Conservation (phyloP, 176 grass and related monocot species). For the Elaeis guineensis region DNA sequence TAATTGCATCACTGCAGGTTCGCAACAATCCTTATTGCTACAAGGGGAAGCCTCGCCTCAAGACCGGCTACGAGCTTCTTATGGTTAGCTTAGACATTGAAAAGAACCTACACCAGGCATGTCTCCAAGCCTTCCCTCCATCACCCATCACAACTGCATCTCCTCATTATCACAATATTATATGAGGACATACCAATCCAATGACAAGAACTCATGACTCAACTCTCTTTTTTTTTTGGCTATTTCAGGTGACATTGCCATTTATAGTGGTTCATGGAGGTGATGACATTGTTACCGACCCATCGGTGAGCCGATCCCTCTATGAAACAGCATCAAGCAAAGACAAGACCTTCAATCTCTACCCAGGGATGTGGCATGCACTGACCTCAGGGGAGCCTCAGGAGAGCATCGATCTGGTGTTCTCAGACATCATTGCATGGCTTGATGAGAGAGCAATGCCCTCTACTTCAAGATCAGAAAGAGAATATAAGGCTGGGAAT, state of each 20-base stretch:
- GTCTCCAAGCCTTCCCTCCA: too few relatives aligned
- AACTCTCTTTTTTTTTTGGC: too few relatives aligned
- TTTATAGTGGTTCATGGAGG: slow-evolving; percentile 59
- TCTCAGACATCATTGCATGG: slow-evolving; percentile 51
- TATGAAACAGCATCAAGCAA: slow-evolving; percentile 28
- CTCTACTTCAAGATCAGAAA: slow-evolving; percentile 23
- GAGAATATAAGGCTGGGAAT: slow-evolving; percentile 8
- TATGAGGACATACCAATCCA: too few relatives aligned
- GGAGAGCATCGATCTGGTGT: slow-evolving; percentile 38
- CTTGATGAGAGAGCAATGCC: slow-evolving; percentile 27
- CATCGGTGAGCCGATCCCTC: slow-evolving; percentile 34
- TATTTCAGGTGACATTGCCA: slow-evolving; percentile 31
- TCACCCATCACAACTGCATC: too few relatives aligned
- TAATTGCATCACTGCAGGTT: neutral
- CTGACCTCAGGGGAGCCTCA: slow-evolving; percentile 41
- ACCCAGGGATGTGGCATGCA: slow-evolving; percentile 60
- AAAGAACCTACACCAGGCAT: slow-evolving; percentile 1
- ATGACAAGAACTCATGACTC: too few relatives aligned
- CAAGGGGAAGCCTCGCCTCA: slow-evolving; percentile 46
- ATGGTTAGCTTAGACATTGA: slow-evolving; percentile 38
- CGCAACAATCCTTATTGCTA: slow-evolving; percentile 37
- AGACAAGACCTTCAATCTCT: slow-evolving; percentile 43
- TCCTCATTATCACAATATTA: too few relatives aligned
- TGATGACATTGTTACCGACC: slow-evolving; percentile 40
- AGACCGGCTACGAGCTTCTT: slow-evolving; percentile 43